These are phyloP conservation scores for Truncatella angustata DNA, from an alignment of 2,329 filamentous ascomycete species.

Conservation along the genomic window DNA sequence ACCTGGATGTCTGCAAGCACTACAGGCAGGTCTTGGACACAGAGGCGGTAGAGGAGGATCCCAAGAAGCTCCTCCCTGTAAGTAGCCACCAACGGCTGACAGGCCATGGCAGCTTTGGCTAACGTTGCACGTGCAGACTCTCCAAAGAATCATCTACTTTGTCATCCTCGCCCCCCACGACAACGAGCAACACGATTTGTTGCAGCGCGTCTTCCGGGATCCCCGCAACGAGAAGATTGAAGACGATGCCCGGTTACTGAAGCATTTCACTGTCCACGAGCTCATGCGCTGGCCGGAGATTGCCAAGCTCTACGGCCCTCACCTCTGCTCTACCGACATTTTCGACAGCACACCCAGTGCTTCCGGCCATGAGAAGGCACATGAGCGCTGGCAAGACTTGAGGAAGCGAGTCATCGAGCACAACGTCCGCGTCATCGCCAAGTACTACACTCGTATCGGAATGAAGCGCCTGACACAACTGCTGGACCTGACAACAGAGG, in stretches of 20 bases:
- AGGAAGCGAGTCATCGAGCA: constrained; percentile 99
- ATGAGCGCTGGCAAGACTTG: constrained; percentile 87
- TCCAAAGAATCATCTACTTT: constrained; percentile 97
- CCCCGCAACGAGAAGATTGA: constrained; percentile 75
- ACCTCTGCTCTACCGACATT: constrained; percentile 85
- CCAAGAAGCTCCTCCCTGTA: constrained; percentile 81
- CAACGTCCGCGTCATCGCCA: constrained; percentile 94
- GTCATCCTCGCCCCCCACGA: constrained; percentile 95
- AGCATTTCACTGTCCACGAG: constrained; percentile 92
- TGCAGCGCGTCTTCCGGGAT: constrained; percentile 89
- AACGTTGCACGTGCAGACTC: constrained; percentile 53
- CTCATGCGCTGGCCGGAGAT: constrained; percentile 98
- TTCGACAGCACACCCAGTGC: constrained; percentile 69
- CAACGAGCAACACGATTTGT: constrained; percentile 96
- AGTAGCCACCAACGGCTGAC: constrained; percentile 30
- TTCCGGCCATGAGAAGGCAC: constrained; percentile 74
- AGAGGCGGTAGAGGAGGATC: constrained; percentile 88
- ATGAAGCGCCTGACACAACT: constrained; percentile 88
- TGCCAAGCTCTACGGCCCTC: constrained; percentile 80
- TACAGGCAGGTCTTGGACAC: constrained; percentile 97
- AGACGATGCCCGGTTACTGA: constrained; percentile 80
- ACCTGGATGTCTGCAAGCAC: constrained; percentile 96
- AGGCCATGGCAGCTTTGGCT: not conserved
- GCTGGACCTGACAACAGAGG: constrained; percentile 87
- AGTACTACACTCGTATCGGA: constrained; percentile 97